Conservation (phyloP, 345 rosid genomes). For the Sapria himalayana region DNA sequence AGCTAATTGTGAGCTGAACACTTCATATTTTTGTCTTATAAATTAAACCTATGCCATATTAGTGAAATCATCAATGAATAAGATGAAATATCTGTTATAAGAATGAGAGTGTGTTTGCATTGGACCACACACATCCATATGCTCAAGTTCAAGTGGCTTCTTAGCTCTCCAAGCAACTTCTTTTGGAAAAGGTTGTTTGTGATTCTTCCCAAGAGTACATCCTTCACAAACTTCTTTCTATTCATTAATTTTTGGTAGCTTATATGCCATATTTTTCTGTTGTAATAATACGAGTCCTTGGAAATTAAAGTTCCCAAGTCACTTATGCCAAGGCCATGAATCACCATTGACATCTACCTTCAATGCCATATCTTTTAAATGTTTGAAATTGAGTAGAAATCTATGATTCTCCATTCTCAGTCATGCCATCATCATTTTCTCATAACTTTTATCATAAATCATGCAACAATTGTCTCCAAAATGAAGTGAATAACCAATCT, state of each 20-base stretch:
- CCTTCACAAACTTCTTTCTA: background rate
- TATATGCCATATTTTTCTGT: slow-evolving; percentile 1
- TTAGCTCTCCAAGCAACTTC: background rate
- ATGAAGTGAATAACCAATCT: too few species aligned
- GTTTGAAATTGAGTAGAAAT: too few species aligned
- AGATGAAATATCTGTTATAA: background rate
- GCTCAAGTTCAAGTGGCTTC: background rate
- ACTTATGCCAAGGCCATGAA: background rate
- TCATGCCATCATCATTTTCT: too few species aligned
- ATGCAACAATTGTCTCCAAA: too few species aligned
- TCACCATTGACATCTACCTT: background rate
- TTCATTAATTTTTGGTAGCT: background rate
- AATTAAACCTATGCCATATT: background rate
- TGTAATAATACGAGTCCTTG: background rate
- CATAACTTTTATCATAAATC: too few species aligned
- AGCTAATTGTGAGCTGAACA: background rate
- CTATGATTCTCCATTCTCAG: too few species aligned
- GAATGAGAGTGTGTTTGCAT: background rate
- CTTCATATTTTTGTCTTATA: background rate
- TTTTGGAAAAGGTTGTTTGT: background rate
- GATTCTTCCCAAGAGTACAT: background rate
- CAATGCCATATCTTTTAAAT: too few species aligned
- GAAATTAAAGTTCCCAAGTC: background rate
- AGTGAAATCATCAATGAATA: background rate
- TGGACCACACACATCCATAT: background rate